Base-by-base conservation (phyloP, 1,139 yeast genomes). In the Scheffersomyces insectosa region DNA sequence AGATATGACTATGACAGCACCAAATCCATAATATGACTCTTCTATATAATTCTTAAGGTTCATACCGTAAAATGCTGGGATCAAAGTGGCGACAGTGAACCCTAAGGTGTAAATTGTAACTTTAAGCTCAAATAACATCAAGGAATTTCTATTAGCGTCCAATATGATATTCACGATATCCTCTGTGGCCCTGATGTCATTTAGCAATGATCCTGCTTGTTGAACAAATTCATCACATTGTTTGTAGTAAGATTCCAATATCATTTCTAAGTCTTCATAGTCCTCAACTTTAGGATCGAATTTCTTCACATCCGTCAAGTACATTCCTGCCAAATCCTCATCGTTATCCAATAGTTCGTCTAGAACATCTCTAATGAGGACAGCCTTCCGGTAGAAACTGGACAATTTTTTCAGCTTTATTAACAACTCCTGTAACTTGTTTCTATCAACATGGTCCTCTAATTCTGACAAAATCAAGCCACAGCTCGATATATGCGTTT, bases 191-290 rank as follows among this genome's bases (percentile, higher is more conserved):
- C 85, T 81, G 54, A 95, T 93, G 63, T 93, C 96, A 50, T 83
- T 80, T 30, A 88, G 82, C 43, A 90, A 70, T 29, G 91, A 85
- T 39, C 89, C 96, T 0, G 96, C 86, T 45, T 89, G 90, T 62
- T 93, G 99, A 3, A 93, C 99, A 57, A 89, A 87, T 65, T 95
- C 99, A 58, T 95, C 99, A 62, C 96, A 88, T 56, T 93, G 98
- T 47, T 89, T 88, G 66, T 89, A 90, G 66, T 95, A 95, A 0
- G 97, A 82, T 60, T 95, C 99, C 33, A 95, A 66, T 44, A 95
- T 77, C 87, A 93, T 83, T 62, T 91, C 98, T 29, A 90, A 76
- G 52, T 91, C 97, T 9, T 82, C 84, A 45, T 82, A 82, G 59
- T 81, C 82, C 11, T 60, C 60, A 34, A 60, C 62, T 49, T 60